Conservation (phyloP, 2,329 filamentous ascomycete species). For the Colletotrichum limetticola region DNA sequence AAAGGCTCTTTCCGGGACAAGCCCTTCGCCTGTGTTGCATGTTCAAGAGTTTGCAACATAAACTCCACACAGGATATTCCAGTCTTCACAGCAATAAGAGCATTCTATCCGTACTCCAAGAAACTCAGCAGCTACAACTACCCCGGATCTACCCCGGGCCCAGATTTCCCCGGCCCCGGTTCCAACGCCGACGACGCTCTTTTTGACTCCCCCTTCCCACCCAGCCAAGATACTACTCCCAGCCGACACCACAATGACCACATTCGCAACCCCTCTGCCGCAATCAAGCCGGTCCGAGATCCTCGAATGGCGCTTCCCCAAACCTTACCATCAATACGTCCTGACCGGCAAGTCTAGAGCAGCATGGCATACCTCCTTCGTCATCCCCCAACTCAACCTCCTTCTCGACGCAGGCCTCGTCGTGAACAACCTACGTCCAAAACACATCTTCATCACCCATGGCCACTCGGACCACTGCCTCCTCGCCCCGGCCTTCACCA, state of each 20-base stretch:
- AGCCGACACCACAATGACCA: slow-evolving; percentile 12
- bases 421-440: slow-evolving; percentile 57
- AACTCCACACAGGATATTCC: not conserved
- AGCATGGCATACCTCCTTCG: slow-evolving; percentile 63
- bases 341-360: slow-evolving; percentile 60
- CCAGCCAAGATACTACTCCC: not conserved
- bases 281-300: slow-evolving; percentile 56
- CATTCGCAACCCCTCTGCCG: slow-evolving; percentile 55
- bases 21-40: not conserved
- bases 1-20: not conserved
- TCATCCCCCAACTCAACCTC: slow-evolving; percentile 60
- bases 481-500: slow-evolving; percentile 54
- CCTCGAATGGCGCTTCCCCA: slow-evolving; percentile 57
- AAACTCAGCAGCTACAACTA: no score
- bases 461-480: slow-evolving; percentile 60
- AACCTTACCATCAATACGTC: slow-evolving; percentile 52
- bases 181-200: not conserved
- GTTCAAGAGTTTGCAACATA: not conserved
- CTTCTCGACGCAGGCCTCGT: slow-evolving; percentile 60
- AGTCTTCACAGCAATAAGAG: not conserved
- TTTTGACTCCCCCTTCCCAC: not conserved
- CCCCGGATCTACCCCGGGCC: no score
- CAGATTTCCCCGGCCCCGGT: not conserved
- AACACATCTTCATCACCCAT: slow-evolving; percentile 62
- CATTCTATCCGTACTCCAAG: not conserved